phyloP scores from a whole-genome alignment of 2,329 filamentous ascomycete species.

The Hypoxylon sp. region DNA sequence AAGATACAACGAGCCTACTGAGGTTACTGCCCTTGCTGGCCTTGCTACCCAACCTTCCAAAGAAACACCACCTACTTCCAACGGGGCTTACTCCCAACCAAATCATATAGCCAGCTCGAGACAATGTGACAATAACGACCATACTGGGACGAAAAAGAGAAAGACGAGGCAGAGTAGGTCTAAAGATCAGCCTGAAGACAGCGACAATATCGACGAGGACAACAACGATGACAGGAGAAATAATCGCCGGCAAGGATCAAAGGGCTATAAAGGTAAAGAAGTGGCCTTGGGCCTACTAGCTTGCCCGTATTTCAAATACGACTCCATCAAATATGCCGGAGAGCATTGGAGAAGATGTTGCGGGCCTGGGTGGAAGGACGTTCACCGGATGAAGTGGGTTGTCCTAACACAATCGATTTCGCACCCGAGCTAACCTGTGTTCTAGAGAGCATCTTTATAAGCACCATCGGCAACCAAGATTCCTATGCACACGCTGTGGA shows the following conservation, averaged over 20 bases:
- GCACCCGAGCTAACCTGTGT: neutral
- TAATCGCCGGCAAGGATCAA: neutral
- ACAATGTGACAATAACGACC: neutral
- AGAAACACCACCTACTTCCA: neutral
- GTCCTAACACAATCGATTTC: neutral
- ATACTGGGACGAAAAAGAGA: neutral
- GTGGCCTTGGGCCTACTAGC: neutral
- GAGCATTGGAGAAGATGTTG: neutral
- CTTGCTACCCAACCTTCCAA: neutral
- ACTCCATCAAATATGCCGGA: neutral
- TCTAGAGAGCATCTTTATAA: neutral
- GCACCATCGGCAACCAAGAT: neutral
- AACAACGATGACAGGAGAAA: neutral
- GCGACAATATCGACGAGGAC: neutral
- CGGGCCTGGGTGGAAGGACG: neutral
- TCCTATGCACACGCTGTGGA: neutral
- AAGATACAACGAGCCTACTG: neutral
- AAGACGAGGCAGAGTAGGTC: neutral
- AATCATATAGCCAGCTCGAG: neutral
- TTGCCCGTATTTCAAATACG: slow-evolving; percentile 1
- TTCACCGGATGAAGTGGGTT: neutral
- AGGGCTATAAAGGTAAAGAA: neutral
- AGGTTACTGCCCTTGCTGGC: neutral
- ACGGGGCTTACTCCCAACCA: neutral
- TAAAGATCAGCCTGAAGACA: neutral